These are phyloP conservation scores for Rubia yunnanensis DNA, from an alignment of 257 asterid genomes.

Conservation along the genomic window DNA sequence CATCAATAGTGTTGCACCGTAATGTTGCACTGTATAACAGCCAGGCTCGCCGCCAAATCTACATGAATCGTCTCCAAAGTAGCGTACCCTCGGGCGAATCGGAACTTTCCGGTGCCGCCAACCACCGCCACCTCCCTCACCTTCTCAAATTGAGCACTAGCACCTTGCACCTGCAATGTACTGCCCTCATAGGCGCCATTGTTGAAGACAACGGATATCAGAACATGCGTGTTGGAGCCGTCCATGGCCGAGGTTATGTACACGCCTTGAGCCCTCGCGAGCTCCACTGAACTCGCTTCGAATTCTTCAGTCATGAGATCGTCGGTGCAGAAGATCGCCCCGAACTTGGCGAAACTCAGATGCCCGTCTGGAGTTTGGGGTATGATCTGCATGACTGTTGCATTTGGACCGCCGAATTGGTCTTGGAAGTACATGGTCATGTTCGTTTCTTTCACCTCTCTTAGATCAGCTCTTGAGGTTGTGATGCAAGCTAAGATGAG, in stretches of 20 bases:
- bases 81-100: slow-evolving; percentile 43
- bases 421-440: slow-evolving; percentile 11
- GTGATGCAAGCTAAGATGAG: slow-evolving; percentile 4
- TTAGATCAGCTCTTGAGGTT: background rate
- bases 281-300: background rate
- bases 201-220: slow-evolving; percentile 40
- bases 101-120: slow-evolving; percentile 52
- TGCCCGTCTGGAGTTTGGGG: slow-evolving; percentile 2
- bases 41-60: slow-evolving; percentile 18
- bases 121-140: slow-evolving; percentile 53
- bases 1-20: slow-evolving; percentile 3
- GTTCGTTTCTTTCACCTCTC: slow-evolving; percentile 14
- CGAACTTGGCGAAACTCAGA: slow-evolving; percentile 5
- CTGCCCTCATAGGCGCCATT: slow-evolving; percentile 26
- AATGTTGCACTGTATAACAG: slow-evolving; percentile 21
- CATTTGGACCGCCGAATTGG: slow-evolving; percentile 1
- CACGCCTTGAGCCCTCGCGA: slow-evolving; percentile 32
- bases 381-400: slow-evolving; percentile 2
- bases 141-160: slow-evolving; percentile 35
- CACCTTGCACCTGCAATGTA: slow-evolving; percentile 45
- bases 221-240: slow-evolving; percentile 36
- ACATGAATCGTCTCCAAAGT: slow-evolving; percentile 43
- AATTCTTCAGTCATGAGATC: slow-evolving; percentile 2
- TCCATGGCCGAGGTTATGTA: slow-evolving; percentile 48
- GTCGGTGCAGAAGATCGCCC: slow-evolving; percentile 9